Percentiles rank a stretch among this genome's conserved stretches.
Conservation (phyloP, 495 filamentous ascomycete species). For the Chaetomium fimeti region DNA sequence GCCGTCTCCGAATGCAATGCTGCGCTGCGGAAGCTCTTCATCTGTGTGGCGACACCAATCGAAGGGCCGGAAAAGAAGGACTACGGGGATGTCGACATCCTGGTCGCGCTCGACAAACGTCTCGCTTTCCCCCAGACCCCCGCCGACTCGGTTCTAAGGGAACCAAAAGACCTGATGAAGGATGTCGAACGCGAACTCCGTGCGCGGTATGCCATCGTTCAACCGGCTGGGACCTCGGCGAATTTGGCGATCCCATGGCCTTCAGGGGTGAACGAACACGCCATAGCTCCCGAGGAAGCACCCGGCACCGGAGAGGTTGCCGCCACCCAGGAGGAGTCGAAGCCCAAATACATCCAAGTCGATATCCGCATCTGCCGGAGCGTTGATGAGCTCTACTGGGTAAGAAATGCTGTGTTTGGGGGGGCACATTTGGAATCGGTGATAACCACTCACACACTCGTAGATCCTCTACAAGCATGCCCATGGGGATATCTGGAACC, state of each 20-base stretch:
- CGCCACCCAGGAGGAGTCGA: conserved; percentile 17
- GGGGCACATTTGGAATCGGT: not conserved
- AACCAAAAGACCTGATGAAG: conserved; percentile 18
- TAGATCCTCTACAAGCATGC: conserved; percentile 56
- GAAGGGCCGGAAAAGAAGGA: conserved; percentile 56
- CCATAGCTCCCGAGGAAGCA: not conserved
- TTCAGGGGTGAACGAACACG: conserved; percentile 13
- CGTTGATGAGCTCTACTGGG: conserved; percentile 53
- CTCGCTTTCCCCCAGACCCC: conserved; percentile 24
- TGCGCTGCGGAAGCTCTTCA: conserved; percentile 48
- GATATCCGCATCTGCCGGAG: conserved; percentile 57
- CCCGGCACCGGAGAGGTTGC: conserved; percentile 9
- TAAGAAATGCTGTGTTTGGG: conserved; percentile 12
- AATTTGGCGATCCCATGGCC: conserved; percentile 57
- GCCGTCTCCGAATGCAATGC: conserved; percentile 42
- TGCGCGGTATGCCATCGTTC: conserved; percentile 34
- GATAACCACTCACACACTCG: not conserved
- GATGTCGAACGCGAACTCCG: conserved; percentile 33
- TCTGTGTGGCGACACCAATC: conserved; percentile 49
- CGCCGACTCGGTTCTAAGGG: conserved; percentile 1
- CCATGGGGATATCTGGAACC: conserved; percentile 66
- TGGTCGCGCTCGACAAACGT: conserved; percentile 46
- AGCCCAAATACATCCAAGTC: conserved; percentile 56
- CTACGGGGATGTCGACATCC: conserved; percentile 61
- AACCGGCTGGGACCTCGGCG: conserved; percentile 28